Evolutionary conservation across 805 yeast species (phyloP).

Genomic region (Cyberlindnera maclurae): DNA sequence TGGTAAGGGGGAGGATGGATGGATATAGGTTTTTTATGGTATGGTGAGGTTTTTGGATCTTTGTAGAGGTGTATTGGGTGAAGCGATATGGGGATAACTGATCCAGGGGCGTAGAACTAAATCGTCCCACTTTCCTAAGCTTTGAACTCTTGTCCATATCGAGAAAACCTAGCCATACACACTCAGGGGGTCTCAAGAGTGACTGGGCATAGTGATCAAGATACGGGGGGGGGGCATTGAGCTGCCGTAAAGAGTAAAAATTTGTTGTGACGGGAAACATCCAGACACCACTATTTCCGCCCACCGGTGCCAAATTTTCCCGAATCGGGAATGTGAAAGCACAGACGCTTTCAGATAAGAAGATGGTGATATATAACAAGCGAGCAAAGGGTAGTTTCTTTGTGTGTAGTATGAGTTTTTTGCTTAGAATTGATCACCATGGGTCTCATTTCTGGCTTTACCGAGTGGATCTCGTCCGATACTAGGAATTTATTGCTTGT

Average conservation of each 20-base stretch:
- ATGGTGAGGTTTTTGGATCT: neutral
- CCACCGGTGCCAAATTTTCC: neutral
- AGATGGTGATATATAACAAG: neutral
- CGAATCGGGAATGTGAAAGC: neutral
- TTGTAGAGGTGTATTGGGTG: too few species aligned
- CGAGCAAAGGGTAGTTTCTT: neutral
- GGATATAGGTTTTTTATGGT: neutral
- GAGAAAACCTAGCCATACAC: too few species aligned
- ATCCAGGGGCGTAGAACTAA: too few species aligned
- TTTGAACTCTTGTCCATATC: too few species aligned
- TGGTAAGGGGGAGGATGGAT: neutral
- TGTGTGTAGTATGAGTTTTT: too few species aligned
- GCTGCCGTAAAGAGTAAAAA: neutral
- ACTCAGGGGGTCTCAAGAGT: too few species aligned
- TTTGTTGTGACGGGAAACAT: neutral
- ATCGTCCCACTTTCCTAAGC: too few species aligned
- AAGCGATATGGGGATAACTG: too few species aligned
- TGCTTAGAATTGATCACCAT: too few species aligned
- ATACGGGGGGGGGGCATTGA: neutral
- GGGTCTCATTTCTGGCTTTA: neutral
- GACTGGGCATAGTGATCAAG: too few species aligned
- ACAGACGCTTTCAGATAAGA: neutral
- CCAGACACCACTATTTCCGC: neutral
- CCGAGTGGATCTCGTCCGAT: neutral
- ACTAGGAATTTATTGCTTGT: slow-evolving; percentile 1